phyloP scores from a whole-genome alignment of 164 flowering plant species.

The Cinnamomum chago region DNA sequence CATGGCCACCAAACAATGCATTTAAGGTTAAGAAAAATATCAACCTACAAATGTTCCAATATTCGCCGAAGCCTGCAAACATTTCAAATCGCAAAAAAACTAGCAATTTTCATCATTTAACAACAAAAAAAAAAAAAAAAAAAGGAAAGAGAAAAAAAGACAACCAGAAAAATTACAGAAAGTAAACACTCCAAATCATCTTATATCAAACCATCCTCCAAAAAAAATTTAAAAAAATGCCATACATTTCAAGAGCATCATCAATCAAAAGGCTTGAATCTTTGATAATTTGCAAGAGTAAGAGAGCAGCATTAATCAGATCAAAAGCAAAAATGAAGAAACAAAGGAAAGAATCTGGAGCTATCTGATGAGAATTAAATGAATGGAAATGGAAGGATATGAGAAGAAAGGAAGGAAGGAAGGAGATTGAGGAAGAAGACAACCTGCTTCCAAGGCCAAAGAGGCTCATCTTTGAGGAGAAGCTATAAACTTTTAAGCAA shows the following conservation, averaged over 20 bases:
- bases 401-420: background rate
- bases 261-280: background rate
- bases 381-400: too few relatives aligned
- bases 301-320: background rate
- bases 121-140: background rate
- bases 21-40: too few relatives aligned
- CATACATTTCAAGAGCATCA: background rate
- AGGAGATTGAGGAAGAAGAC: background rate
- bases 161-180: too few relatives aligned
- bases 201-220: background rate
- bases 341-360: background rate
- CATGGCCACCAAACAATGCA: background rate
- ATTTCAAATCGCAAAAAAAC: background rate
- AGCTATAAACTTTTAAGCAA: too few relatives aligned
- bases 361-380: background rate
- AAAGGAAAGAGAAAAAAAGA: background rate
- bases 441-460: slow-evolving; percentile 71
- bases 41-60: too few relatives aligned
- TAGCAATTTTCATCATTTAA: background rate
- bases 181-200: background rate
- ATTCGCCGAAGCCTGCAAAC: too few relatives aligned
- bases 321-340: background rate
- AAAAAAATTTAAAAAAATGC: background rate
- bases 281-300: background rate
- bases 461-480: slow-evolving; percentile 40